Evolutionary conservation across 345 rosid species (phyloP).

Genomic region (Sisymbrium altissimum): DNA sequence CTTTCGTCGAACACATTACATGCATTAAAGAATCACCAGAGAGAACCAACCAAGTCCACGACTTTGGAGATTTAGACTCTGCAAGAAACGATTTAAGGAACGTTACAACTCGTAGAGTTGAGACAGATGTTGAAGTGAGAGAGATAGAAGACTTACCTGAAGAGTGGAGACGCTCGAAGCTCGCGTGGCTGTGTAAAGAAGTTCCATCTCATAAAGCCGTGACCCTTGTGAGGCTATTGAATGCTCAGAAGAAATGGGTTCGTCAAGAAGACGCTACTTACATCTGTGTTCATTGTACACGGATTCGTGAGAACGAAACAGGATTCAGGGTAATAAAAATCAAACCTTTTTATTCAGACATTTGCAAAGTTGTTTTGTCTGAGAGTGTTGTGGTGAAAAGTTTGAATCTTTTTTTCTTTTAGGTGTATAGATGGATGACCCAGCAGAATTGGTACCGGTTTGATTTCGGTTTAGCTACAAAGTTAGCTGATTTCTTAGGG

Average conservation of each 20-base stretch:
- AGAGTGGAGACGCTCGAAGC: conserved; percentile 80
- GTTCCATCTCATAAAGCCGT: conserved; percentile 70
- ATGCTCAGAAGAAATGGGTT: conserved; percentile 84
- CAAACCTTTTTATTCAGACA: not conserved
- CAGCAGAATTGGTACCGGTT: conserved; percentile 78
- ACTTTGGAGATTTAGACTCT: conserved; percentile 27
- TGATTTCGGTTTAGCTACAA: conserved; percentile 84
- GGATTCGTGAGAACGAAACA: conserved; percentile 81
- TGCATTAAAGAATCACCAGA: conserved; percentile 4
- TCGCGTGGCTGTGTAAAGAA: conserved; percentile 93
- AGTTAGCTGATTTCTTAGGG: conserved; percentile 82
- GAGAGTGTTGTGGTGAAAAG: not conserved
- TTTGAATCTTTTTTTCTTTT: conserved; percentile 14
- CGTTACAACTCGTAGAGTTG: conserved; percentile 31
- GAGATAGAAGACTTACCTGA: conserved; percentile 74
- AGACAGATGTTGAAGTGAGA: conserved; percentile 53
- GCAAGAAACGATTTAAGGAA: conserved; percentile 45
- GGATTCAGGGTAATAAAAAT: conserved; percentile 51
- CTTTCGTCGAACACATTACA: conserved; percentile 51
- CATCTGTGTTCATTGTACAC: conserved; percentile 62
- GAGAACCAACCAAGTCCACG: conserved; percentile 15
- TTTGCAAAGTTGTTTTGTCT: not conserved
- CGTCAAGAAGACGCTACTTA: conserved; percentile 81
- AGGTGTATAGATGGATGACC: conserved; percentile 97
- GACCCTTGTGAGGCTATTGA: conserved; percentile 61